Evolutionary conservation across 164 flowering plant genomes (phyloP).

Genomic region (Annona cherimola): DNA sequence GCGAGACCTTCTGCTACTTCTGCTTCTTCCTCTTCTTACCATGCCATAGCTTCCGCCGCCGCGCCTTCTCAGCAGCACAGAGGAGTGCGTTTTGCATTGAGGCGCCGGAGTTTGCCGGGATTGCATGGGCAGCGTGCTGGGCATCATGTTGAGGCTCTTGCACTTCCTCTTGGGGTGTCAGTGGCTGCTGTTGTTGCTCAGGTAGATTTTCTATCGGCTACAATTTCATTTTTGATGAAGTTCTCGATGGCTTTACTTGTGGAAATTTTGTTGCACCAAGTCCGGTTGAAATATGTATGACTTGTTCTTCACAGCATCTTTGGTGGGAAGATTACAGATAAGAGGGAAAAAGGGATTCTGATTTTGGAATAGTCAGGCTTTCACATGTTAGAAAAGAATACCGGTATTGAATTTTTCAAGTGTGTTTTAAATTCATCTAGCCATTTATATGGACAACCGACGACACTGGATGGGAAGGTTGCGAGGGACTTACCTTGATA

Average conservation of each 20-base stretch:
- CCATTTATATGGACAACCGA: no score
- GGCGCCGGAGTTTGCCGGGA: conserved; percentile 37
- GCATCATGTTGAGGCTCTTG: conserved; percentile 28
- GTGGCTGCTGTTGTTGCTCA: conserved; percentile 37
- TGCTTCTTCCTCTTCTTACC: conserved; percentile 20
- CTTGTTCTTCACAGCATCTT: no score
- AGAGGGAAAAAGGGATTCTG: no score
- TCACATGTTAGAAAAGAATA: no score
- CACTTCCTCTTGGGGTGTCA: conserved; percentile 44
- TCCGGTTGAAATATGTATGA: no score
- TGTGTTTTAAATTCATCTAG: no score
- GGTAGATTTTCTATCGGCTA: conserved; percentile 12
- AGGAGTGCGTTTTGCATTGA: conserved; percentile 27
- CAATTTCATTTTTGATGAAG: background rate
- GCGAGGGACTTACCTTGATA: no score
- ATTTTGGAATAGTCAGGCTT: no score
- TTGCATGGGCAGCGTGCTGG: conserved; percentile 9
- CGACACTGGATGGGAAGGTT: no score
- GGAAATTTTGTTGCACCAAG: background rate
- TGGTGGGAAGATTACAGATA: no score
- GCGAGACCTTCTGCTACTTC: conserved; percentile 12
- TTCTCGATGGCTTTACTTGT: background rate
- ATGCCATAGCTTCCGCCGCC: conserved; percentile 14
- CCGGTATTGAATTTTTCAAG: no score
- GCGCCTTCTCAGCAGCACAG: conserved; percentile 16